Evolutionary conservation across 1,284 basidiomycete genomes (phyloP).

Genomic region (Ganoderma resinaceum): DNA sequence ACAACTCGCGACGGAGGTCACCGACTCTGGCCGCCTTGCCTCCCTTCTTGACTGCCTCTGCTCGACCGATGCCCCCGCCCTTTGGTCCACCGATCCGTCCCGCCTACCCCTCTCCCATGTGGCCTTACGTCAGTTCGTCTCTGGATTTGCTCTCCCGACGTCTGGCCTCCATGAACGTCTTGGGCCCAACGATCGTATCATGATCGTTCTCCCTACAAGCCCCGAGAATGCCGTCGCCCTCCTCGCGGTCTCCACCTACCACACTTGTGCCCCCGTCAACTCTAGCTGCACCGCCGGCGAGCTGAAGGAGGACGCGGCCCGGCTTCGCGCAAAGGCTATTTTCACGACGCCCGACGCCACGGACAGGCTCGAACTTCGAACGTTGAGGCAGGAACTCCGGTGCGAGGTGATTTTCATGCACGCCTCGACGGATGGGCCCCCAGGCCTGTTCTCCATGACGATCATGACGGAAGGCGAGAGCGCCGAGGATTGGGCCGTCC

Average conservation of each 20-base stretch:
- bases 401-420: constrained; percentile 44
- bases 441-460: constrained; percentile 49
- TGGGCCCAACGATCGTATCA: constrained; percentile 29
- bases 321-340: constrained; percentile 29
- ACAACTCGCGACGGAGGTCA: constrained; percentile 27
- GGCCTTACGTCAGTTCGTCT: constrained; percentile 25
- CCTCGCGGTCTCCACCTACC: constrained; percentile 27
- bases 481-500: constrained; percentile 25
- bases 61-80: constrained; percentile 25
- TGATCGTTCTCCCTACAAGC: constrained; percentile 31
- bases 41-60: constrained; percentile 29
- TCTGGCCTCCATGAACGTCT: constrained; percentile 25
- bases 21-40: constrained; percentile 27
- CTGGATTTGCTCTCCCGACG: constrained; percentile 26
- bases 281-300: constrained; percentile 30
- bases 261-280: constrained; percentile 31
- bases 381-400: constrained; percentile 24
- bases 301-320: constrained; percentile 27
- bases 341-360: constrained; percentile 29
- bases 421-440: constrained; percentile 41
- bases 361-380: constrained; percentile 24
- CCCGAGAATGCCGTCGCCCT: constrained; percentile 32
- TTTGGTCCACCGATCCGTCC: constrained; percentile 27
- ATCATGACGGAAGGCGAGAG: constrained; percentile 37
- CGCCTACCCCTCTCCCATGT: constrained; percentile 28